These are phyloP conservation scores for Aureobasidium namibiae DNA, from an alignment of 2,329 filamentous ascomycete species.

Conservation along the genomic window DNA sequence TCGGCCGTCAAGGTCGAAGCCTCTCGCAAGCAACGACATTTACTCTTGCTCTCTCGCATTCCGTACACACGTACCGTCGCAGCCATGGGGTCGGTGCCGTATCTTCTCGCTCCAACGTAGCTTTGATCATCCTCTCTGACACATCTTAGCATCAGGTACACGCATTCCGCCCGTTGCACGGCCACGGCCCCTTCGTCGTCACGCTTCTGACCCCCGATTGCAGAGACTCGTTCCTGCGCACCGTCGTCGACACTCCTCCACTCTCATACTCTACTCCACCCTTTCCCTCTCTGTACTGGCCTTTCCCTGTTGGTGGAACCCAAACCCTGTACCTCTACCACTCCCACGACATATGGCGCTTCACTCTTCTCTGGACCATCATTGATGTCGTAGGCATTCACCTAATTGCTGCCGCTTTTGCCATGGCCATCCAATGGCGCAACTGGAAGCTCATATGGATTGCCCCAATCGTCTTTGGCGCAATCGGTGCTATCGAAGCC, in stretches of 20 bases:
- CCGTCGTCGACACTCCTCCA: constrained; percentile 39
- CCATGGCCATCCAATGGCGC: constrained; percentile 59
- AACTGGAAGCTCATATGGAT: constrained; percentile 57
- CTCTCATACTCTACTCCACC: constrained; percentile 57
- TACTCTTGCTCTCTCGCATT: background rate
- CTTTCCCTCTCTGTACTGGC: constrained; percentile 80
- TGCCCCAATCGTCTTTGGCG: constrained; percentile 60
- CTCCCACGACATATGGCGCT: constrained; percentile 72
- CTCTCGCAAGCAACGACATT: background rate
- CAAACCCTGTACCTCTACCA: constrained; percentile 62
- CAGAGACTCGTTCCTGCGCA: constrained; percentile 32
- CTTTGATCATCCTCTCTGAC: background rate
- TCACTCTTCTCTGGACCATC: constrained; percentile 79
- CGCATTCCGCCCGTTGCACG: background rate
- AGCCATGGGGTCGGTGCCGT: background rate
- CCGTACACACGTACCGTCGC: too few species aligned
- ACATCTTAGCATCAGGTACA: background rate
- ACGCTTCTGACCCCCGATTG: background rate
- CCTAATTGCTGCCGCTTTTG: constrained; percentile 61
- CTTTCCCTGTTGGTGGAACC: constrained; percentile 48
- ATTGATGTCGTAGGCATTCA: constrained; percentile 72
- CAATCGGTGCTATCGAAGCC: constrained; percentile 68
- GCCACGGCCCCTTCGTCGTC: background rate
- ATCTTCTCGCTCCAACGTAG: background rate
- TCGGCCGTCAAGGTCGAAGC: background rate